These are phyloP conservation scores for Sugiyamaella mastotermitis DNA, from an alignment of 805 yeast genomes.

Conservation along the genomic window DNA sequence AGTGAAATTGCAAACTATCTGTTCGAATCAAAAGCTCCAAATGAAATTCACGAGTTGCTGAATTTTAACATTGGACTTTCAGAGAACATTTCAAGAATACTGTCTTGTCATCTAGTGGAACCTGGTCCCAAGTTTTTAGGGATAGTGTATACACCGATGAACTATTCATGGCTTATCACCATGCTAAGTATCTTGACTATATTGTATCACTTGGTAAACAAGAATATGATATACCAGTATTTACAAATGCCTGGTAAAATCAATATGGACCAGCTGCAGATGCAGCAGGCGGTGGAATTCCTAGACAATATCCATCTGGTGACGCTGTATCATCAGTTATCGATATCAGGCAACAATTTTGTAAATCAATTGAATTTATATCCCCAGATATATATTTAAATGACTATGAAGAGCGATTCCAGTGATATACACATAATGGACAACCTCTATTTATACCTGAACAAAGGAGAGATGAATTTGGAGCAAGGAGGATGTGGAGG, in stretches of 20 bases:
- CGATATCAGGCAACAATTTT: conserved; percentile 15
- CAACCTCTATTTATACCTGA: conserved; percentile 17
- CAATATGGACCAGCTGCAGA: not conserved
- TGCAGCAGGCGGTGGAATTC: conserved; percentile 16
- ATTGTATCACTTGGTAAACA: conserved; percentile 12
- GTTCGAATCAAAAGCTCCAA: conserved; percentile 11
- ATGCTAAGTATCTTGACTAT: conserved; percentile 12
- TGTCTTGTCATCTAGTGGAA: not conserved
- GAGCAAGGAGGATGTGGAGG: conserved; percentile 14
- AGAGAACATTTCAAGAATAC: conserved; percentile 4
- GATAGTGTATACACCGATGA: conserved; percentile 10
- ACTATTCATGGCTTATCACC: conserved; percentile 19
- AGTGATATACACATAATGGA: conserved; percentile 8
- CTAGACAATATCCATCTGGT: conserved; percentile 18
- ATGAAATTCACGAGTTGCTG: conserved; percentile 2
- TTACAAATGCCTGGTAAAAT: conserved; percentile 17
- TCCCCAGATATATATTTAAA: conserved; percentile 17
- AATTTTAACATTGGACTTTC: conserved; percentile 5
- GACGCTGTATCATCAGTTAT: conserved; percentile 13
- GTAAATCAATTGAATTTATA: conserved; percentile 9
- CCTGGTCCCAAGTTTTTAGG: conserved; percentile 16
- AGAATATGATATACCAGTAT: conserved; percentile 13
- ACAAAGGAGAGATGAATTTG: conserved; percentile 19
- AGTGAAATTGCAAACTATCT: conserved; percentile 2
- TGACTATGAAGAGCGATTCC: conserved; percentile 12